phyloP scores from a whole-genome alignment of 1,284 basidiomycete species.

The Ceratobasidium sp. region DNA sequence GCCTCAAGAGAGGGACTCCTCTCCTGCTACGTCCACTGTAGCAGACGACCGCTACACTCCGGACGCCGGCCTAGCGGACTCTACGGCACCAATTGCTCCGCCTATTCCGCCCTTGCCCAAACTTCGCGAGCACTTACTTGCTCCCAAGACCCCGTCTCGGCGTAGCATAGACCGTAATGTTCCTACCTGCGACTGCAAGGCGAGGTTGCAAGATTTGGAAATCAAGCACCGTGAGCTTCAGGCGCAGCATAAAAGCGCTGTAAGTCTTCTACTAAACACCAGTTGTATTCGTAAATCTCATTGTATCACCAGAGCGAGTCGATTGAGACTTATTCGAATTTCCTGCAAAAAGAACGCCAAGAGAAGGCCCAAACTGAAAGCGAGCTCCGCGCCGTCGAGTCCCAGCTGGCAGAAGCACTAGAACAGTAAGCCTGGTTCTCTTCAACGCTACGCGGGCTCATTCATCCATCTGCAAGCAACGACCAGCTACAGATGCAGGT shows the following conservation, averaged over 20 bases:
- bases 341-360: not conserved
- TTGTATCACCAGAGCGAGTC: not conserved
- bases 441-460: not conserved
- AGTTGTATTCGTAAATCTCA: not conserved
- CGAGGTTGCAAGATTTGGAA: not conserved
- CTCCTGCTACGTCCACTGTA: not conserved
- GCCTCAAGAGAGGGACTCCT: not conserved
- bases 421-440: not conserved
- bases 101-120: not conserved
- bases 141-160: conserved; percentile 5
- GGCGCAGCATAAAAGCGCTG: not conserved
- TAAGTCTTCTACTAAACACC: not conserved
- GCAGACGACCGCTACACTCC: not conserved
- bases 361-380: not conserved
- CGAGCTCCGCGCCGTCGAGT: not conserved
- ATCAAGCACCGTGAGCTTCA: not conserved
- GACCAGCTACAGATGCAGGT: not conserved
- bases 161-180: not conserved
- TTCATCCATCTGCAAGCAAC: not conserved
- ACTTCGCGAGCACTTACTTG: not conserved
- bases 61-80: not conserved
- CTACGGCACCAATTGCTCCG: too few relatives aligned
- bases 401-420: not conserved
- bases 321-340: not conserved
- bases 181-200: not conserved